Evolutionary conservation across 495 filamentous ascomycete genomes (phyloP).

Genomic region (Bacidia rubella): DNA sequence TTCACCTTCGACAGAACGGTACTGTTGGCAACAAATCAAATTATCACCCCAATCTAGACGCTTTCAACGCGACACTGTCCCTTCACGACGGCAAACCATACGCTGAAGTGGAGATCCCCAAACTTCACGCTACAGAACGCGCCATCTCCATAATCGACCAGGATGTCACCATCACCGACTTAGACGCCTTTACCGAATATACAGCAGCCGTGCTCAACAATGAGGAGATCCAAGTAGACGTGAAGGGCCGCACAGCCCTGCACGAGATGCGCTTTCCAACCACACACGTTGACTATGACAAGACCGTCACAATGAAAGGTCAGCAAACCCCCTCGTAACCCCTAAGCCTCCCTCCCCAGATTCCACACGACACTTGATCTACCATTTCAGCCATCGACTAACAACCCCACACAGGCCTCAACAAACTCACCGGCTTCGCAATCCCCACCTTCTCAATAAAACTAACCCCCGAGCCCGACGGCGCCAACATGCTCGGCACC

Average conservation of each 20-base stretch:
- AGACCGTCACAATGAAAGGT: constrained; percentile 45
- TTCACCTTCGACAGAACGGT: constrained; percentile 41
- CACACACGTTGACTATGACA: constrained; percentile 40
- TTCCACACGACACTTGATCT: background rate
- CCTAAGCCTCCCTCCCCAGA: background rate
- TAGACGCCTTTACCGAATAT: constrained; percentile 44
- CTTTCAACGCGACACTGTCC: constrained; percentile 39
- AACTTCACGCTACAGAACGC: constrained; percentile 41
- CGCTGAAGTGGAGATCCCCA: constrained; percentile 41
- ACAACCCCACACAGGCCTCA: constrained; percentile 31
- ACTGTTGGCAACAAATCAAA: constrained; percentile 32
- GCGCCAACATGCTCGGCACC: constrained; percentile 50
- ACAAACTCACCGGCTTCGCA: constrained; percentile 45
- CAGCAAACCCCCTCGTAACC: constrained; percentile 5
- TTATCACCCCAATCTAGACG: constrained; percentile 42
- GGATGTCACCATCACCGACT: constrained; percentile 35
- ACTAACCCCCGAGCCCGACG: constrained; percentile 24
- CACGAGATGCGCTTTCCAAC: constrained; percentile 37
- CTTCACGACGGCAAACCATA: constrained; percentile 43
- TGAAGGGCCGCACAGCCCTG: constrained; percentile 42
- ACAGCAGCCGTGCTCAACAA: constrained; percentile 38
- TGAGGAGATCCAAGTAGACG: constrained; percentile 44
- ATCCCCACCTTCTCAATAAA: constrained; percentile 39
- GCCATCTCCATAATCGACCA: constrained; percentile 39
- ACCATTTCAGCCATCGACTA: background rate